Conservation (phyloP, 192 early-diverging fungal genomes). For the Podila minutissima region DNA sequence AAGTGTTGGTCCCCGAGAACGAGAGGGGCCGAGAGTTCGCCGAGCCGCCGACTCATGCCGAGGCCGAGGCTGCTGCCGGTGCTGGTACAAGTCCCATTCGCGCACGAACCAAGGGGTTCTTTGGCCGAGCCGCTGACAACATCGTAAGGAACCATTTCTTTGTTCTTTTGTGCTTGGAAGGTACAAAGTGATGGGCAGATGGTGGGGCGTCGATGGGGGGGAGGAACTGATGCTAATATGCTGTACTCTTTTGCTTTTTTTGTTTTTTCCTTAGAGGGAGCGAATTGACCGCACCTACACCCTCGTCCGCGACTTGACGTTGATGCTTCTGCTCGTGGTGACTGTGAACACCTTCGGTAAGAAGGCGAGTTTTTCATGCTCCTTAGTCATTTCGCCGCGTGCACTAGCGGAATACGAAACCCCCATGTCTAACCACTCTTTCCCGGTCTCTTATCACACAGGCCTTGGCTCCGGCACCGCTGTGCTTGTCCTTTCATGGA, state of each 20-base stretch:
- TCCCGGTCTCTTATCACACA: neutral
- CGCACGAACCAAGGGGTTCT: neutral
- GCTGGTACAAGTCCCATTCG: neutral
- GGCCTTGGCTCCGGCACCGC: constrained; percentile 11
- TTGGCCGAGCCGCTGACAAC: constrained; percentile 5
- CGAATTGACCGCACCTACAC: constrained; percentile 12
- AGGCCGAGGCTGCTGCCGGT: neutral
- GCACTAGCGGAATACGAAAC: neutral
- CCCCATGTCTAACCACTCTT: neutral
- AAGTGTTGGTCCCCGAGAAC: neutral
- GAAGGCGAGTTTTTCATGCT: neutral
- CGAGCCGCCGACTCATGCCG: neutral
- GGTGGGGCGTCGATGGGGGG: neutral
- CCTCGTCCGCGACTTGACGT: constrained; percentile 35
- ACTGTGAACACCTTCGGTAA: constrained; percentile 42
- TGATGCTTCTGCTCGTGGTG: constrained; percentile 40
- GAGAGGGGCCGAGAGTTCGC: neutral
- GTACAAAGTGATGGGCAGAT: neutral
- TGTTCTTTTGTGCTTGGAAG: neutral
- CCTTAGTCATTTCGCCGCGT: neutral
- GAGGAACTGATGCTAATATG: neutral
- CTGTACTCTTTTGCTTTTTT: neutral
- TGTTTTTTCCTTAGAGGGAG: constrained; percentile 4
- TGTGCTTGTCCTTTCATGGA: constrained; percentile 26
- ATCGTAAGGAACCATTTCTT: constrained; percentile 7